These are phyloP conservation scores for Gracilaria vermiculophylla DNA, from an alignment of 23 red algal species.

Conservation along the genomic window DNA sequence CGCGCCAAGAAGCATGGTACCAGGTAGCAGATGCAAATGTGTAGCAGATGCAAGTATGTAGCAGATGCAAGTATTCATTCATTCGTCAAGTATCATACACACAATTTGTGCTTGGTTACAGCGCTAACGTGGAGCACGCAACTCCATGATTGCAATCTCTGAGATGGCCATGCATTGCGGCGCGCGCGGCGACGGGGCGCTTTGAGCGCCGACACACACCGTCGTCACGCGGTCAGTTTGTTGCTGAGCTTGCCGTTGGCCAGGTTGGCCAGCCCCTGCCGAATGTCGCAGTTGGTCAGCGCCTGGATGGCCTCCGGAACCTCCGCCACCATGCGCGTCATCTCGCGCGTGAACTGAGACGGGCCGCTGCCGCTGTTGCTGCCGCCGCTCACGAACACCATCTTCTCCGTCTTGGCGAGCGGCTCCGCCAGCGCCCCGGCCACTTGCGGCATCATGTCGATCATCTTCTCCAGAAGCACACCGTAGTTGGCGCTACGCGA, in stretches of 20 bases:
- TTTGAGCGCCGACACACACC: too few relatives aligned
- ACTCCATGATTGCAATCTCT: too few relatives aligned
- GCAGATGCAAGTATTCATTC: too few relatives aligned
- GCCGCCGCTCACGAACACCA: slow-evolving; percentile 61
- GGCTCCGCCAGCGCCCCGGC: slow-evolving; percentile 41
- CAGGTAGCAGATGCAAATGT: too few relatives aligned
- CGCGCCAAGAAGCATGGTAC: too few relatives aligned
- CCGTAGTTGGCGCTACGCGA: slow-evolving; percentile 16
- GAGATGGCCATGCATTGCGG: too few relatives aligned
- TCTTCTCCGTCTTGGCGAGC: slow-evolving; percentile 71
- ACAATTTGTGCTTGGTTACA: too few relatives aligned
- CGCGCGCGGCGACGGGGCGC: too few relatives aligned
- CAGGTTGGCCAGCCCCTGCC: slow-evolving; percentile 16
- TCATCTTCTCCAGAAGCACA: slow-evolving; percentile 55
- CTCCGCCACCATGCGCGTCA: slow-evolving; percentile 56
- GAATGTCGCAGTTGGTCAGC: slow-evolving; percentile 26
- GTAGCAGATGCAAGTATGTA: too few relatives aligned
- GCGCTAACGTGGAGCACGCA: too few relatives aligned
- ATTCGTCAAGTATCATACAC: too few relatives aligned
- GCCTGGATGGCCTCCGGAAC: slow-evolving; percentile 61
- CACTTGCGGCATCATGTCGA: slow-evolving; percentile 51
- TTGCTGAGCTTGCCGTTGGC: neutral
- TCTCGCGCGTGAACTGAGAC: slow-evolving; percentile 49
- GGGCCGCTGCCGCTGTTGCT: slow-evolving; percentile 21
- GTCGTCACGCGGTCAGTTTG: neutral